Evolutionary conservation across 2,329 filamentous ascomycete genomes (phyloP), one percentile per base, ranked within the genome.

Genomic region (Drechslerella stenobrocha): DNA sequence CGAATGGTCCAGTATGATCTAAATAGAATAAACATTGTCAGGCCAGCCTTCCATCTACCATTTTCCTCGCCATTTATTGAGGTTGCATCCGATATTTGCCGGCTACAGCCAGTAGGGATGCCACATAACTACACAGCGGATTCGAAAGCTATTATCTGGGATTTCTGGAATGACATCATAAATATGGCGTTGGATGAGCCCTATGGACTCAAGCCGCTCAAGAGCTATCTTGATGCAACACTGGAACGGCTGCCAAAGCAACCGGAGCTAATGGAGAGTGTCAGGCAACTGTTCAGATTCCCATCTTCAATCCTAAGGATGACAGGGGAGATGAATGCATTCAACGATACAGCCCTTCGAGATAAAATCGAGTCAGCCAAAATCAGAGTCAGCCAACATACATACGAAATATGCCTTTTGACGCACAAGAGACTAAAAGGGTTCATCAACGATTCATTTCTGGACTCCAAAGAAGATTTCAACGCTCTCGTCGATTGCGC

Each of bases 161-260:
- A 67, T 11, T 59, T 55, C 13, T 67, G 63, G 63, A 34, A 50
- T 8, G 55, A 58, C 30, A 51, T 60, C 11, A 65, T 70, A 30
- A 52, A 51, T 30, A 61, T 70, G 23, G 56, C 69, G 32, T 46
- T 71, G 13, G 66, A 71, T 37, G 71, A 69, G 6, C 61, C 61
- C 46, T 63, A 72, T 45, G 69, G 70, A 18, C 56, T 72, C 18
- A 53, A 69, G 28, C 37, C 55, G 1, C 48, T 70, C 24, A 70
- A 65, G 22, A 40, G 37, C 24, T 71, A 70, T 53, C 58, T 70
- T n/a, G 59, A 71, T 30, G 51, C 53, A 13, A 37, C 65, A 1
- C 56, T 70, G n/a, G 65, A 66, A 18, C 55, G 70, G 47, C 46
- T 71, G 35, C 66, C 70, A 11, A 65, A 65, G 23, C 70, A 71